These are phyloP conservation scores for Naganishia albida DNA, from an alignment of 1,284 basidiomycete genomes.

Conservation along the genomic window DNA sequence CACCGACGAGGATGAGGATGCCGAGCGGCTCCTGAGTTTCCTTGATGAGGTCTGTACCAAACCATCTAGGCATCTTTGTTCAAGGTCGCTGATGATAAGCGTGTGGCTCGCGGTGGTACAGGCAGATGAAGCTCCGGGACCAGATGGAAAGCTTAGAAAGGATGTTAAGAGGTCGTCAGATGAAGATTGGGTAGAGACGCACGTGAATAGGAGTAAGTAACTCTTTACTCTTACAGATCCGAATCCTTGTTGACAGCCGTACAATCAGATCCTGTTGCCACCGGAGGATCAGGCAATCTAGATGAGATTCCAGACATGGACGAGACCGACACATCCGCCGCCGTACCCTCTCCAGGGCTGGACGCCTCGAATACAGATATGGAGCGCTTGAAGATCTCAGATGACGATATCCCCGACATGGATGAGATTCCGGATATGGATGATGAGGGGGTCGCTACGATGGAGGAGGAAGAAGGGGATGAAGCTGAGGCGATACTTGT, in stretches of 20 bases:
- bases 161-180: slow-evolving; percentile 34
- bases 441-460: slow-evolving; percentile 68
- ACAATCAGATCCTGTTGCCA: slow-evolving; percentile 24
- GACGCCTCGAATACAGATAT: slow-evolving; percentile 24
- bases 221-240: no score
- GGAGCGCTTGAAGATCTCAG: slow-evolving; percentile 44
- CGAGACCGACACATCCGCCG: slow-evolving; percentile 36
- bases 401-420: slow-evolving; percentile 69
- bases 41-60: slow-evolving; percentile 49
- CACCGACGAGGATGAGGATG: slow-evolving; percentile 91
- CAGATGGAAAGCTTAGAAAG: slow-evolving; percentile 41
- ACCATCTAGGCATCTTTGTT: no score
- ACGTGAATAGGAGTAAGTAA: slow-evolving; percentile 51
- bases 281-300: slow-evolving; percentile 31
- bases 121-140: slow-evolving; percentile 50
- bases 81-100: no score
- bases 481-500: slow-evolving; percentile 63
- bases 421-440: slow-evolving; percentile 94
- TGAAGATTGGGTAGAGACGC: slow-evolving; percentile 58
- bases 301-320: slow-evolving; percentile 51
- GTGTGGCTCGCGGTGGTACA: slow-evolving; percentile 25
- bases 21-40: slow-evolving; percentile 73
- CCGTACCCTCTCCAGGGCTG: slow-evolving; percentile 22
- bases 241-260: background rate
- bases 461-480: slow-evolving; percentile 74